Evolutionary conservation across 139 green algal species (phyloP).

Genomic region (Pedinophyceae sp.): DNA sequence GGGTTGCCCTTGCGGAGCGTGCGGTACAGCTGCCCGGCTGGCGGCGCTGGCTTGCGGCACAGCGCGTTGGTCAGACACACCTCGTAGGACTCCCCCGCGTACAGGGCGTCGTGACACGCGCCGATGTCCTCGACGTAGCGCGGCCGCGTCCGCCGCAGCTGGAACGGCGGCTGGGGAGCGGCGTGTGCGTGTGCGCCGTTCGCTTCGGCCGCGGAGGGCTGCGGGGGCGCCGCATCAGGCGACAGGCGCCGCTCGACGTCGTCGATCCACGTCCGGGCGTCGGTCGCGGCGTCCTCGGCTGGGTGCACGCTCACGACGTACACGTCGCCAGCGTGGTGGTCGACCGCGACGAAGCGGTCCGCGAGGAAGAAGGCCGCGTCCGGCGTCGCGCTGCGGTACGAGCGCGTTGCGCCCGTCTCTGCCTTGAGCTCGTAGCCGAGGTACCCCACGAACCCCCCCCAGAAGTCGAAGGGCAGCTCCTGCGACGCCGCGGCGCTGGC

Average conservation of each 20-base stretch:
- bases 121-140: slow-evolving; percentile 61
- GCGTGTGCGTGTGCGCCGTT: too few species aligned
- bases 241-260: too few species aligned
- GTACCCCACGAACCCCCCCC: slow-evolving; percentile 83
- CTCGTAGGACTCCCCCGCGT: slow-evolving; percentile 85
- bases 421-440: slow-evolving; percentile 93
- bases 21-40: slow-evolving; percentile 46
- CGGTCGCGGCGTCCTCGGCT: neutral
- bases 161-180: slow-evolving; percentile 23
- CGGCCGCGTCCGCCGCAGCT: slow-evolving; percentile 20
- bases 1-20: slow-evolving; percentile 73
- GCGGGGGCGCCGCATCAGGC: too few species aligned
- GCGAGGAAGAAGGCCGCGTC: slow-evolving; percentile 77
- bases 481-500: neutral
- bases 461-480: slow-evolving; percentile 85
- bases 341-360: slow-evolving; percentile 70
- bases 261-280: too few species aligned
- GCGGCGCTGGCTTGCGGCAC: neutral
- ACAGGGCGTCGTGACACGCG: slow-evolving; percentile 49
- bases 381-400: slow-evolving; percentile 16
- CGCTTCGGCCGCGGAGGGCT: neutral
- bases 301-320: neutral
- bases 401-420: slow-evolving; percentile 14
- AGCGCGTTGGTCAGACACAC: slow-evolving; percentile 83
- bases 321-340: slow-evolving; percentile 32